phyloP scores from a whole-genome alignment of 2,329 filamentous ascomycete species.

The Alternaria longipes region DNA sequence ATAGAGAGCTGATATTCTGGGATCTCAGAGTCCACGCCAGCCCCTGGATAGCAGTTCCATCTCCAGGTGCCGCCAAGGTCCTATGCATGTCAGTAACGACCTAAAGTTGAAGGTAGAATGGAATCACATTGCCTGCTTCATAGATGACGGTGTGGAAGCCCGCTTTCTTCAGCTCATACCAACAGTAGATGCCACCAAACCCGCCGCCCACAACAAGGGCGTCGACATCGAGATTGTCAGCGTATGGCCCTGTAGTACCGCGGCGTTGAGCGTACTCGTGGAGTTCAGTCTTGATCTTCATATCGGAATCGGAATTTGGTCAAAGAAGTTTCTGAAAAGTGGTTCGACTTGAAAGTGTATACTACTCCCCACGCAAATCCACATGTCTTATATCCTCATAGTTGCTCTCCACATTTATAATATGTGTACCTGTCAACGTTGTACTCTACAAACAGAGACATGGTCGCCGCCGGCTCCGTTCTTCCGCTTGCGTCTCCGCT shows the following conservation, averaged over 20 bases:
- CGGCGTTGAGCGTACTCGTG: constrained; percentile 3
- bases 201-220: constrained; percentile 42
- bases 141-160: constrained; percentile 20
- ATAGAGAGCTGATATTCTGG: constrained; percentile 55
- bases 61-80: not conserved
- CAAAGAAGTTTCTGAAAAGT: not conserved
- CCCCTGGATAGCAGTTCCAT: constrained; percentile 34
- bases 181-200: constrained; percentile 46
- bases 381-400: not conserved
- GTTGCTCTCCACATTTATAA: not conserved
- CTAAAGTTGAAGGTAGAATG: not conserved
- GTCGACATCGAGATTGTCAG: constrained; percentile 44
- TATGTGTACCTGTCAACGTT: not conserved
- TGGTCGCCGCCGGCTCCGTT: not conserved
- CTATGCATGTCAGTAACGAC: not conserved
- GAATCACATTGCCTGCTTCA: not conserved
- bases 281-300: constrained; percentile 13
- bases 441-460: not conserved
- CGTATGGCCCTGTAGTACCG: constrained; percentile 6
- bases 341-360: not conserved
- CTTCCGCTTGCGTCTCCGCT: not conserved
- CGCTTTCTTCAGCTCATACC: constrained; percentile 19
- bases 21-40: constrained; percentile 54
- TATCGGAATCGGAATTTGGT: not conserved
- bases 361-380: not conserved